Base-by-base conservation (phyloP, 371 early-diverging fungal species). In the Rhizopus sp. region DNA sequence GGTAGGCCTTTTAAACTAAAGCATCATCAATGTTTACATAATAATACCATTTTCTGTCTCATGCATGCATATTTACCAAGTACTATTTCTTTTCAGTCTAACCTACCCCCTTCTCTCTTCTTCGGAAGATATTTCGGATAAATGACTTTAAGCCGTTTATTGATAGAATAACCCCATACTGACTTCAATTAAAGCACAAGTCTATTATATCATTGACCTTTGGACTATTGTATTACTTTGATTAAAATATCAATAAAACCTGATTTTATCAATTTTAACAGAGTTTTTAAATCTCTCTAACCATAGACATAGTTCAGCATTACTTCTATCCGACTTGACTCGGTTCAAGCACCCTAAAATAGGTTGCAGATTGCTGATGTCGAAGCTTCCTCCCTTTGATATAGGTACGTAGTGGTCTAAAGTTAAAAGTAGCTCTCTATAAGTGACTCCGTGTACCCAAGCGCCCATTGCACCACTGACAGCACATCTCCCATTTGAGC, bases 401-500 rank as follows among this genome's bases (percentile, higher is more conserved):
- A 54, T 12, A 33, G 60, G 60, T 3, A 39, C 30, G 4, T 50
- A 50, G 13, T 60, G 60, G 50, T 60, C 60, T 34, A 60, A 16
- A 5, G 54, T 31, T 13, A 59, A 17, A 38, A 46, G 46, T 1
- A 46, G 45, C 17, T 33, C 13, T 15, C 1, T 12, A 16, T 42
- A 23, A 23, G 23, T 7, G 15, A 13, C 10, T 5, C 9, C 7
- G 3, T 29, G 7, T 37, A 37, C 9, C 55, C 55, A 55, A 10
- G 35, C n/a, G 10, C 55, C 55, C 7, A 35, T 10, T 4, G 45
- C 13, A 29, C 38, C 30, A 37, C 55, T 55, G 35, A 47, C 33
- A 17, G 45, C 45, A 47, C 55, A 55, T 15, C 10, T 35, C 31
- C 47, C 30, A 17, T 37, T 23, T 5, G 55, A 55, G 8, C 29